These are phyloP conservation scores for Melastoma malabathricum DNA, from an alignment of 345 rosid genomes.

Conservation along the genomic window DNA sequence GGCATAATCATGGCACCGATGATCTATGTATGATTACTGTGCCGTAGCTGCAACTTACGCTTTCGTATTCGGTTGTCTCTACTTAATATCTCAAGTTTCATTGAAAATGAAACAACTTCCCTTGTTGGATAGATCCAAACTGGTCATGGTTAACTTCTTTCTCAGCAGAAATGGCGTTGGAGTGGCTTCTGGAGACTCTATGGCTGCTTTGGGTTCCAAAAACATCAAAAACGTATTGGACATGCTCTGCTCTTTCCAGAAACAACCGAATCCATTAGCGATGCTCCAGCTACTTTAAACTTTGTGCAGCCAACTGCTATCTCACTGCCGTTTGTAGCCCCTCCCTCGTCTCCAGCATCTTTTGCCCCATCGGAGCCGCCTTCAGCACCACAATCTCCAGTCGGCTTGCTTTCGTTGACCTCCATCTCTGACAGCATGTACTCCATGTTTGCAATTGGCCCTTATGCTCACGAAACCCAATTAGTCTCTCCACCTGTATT, in stretches of 20 bases:
- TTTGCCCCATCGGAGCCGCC: conserved; percentile 88
- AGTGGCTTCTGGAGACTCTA: conserved; percentile 47
- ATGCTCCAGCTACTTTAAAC: conserved; percentile 24
- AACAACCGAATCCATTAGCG: conserved; percentile 14
- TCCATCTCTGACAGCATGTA: conserved; percentile 51
- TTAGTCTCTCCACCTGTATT: conserved; percentile 90
- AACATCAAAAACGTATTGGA: conserved; percentile 49
- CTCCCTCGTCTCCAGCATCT: conserved; percentile 96
- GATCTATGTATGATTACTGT: too few species aligned
- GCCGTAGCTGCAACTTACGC: too few species aligned
- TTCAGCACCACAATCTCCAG: conserved; percentile 81
- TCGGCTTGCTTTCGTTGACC: conserved; percentile 40
- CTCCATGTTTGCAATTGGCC: conserved; percentile 89
- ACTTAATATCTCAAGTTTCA: too few species aligned
- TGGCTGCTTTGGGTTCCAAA: conserved; percentile 68
- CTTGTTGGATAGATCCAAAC: too few species aligned
- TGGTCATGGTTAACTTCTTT: conserved; percentile 5
- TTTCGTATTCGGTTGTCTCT: too few species aligned
- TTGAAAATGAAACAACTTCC: too few species aligned
- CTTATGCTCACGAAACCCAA: conserved; percentile 88
- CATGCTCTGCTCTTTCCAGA: conserved; percentile 55
- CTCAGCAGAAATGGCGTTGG: conserved; percentile 63
- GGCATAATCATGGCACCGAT: too few species aligned
- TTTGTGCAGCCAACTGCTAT: conserved; percentile 20
- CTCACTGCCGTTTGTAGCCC: conserved; percentile 70